Percentiles rank a stretch among this genome's conserved stretches.
These are phyloP conservation scores for Ganoderma sinense DNA, from an alignment of 1,284 basidiomycete genomes.

Conservation along the genomic window DNA sequence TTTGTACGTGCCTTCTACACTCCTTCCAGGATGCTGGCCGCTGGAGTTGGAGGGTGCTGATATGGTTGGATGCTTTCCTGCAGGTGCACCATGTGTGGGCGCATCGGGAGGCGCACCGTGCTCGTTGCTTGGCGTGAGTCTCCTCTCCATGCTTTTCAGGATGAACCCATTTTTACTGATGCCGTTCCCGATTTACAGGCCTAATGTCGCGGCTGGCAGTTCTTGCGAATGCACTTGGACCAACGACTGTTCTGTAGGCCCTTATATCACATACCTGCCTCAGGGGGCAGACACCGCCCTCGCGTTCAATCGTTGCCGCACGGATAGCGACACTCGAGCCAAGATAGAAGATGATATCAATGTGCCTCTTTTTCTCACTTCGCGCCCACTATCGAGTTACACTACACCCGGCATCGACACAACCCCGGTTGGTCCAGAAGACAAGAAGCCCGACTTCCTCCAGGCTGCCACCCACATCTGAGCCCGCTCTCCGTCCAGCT, in stretches of 20 bases:
- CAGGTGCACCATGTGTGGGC: not conserved
- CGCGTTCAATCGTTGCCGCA: not conserved
- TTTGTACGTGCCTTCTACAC: slow-evolving; percentile 14
- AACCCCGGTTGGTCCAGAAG: no score
- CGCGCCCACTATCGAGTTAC: no score
- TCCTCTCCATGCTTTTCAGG: not conserved
- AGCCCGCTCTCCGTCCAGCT: slow-evolving; percentile 21
- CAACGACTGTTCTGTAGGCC: not conserved
- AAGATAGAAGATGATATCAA: not conserved
- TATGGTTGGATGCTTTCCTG: no score
- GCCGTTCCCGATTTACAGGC: not conserved
- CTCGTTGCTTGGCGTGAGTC: not conserved
- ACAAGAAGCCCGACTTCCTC: slow-evolving; percentile 22
- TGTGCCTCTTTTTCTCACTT: no score
- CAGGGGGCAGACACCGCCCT: not conserved
- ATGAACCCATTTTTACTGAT: no score
- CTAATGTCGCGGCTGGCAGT: not conserved
- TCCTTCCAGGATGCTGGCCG: no score
- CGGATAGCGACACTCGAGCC: not conserved
- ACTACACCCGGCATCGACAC: no score
- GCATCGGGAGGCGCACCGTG: not conserved
- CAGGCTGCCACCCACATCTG: slow-evolving; percentile 25
- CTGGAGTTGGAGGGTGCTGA: no score
- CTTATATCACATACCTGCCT: not conserved
- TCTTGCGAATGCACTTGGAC: not conserved